Evolutionary conservation across 768 basidiomycete species (phyloP).

Genomic region (Pleurotus giganteus): DNA sequence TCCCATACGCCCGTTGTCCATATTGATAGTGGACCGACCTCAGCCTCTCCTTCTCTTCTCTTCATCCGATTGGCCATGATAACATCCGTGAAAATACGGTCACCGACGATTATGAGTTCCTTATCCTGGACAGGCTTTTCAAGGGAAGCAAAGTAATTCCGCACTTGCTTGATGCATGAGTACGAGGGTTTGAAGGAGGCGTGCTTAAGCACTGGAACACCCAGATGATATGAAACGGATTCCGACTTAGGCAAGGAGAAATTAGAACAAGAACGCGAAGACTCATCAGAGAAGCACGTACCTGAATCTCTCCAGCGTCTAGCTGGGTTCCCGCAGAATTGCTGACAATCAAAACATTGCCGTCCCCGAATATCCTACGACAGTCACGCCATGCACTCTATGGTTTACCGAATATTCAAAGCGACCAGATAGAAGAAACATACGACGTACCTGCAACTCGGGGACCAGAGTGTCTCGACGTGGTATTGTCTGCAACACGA

Average conservation of each 20-base stretch:
- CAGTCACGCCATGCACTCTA: slow-evolving; percentile 79
- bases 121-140: slow-evolving; percentile 52
- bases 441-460: slow-evolving; percentile 60
- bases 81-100: slow-evolving; percentile 90
- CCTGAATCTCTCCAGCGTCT: slow-evolving; percentile 79
- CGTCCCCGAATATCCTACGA: slow-evolving; percentile 66
- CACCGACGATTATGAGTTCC: slow-evolving; percentile 82
- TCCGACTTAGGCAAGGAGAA: slow-evolving; percentile 62
- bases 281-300: slow-evolving; percentile 33
- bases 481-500: slow-evolving; percentile 70
- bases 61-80: slow-evolving; percentile 80
- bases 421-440: not conserved
- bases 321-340: slow-evolving; percentile 88
- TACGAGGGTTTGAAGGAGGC: slow-evolving; percentile 74
- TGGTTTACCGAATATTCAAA: slow-evolving; percentile 1
- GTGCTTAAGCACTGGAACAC: slow-evolving; percentile 83
- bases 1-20: slow-evolving; percentile 75
- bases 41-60: slow-evolving; percentile 8
- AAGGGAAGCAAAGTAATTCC: slow-evolving; percentile 69
- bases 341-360: slow-evolving; percentile 85
- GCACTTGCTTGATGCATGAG: slow-evolving; percentile 69
- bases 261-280: not conserved
- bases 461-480: slow-evolving; percentile 74
- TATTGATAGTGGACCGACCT: slow-evolving; percentile 55
- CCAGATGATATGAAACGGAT: slow-evolving; percentile 74